A percentile compares a stretch with the other conserved stretches of the same genome.
phyloP scores from a whole-genome alignment of 169 alveolate species.

The Plasmodium ovale region DNA sequence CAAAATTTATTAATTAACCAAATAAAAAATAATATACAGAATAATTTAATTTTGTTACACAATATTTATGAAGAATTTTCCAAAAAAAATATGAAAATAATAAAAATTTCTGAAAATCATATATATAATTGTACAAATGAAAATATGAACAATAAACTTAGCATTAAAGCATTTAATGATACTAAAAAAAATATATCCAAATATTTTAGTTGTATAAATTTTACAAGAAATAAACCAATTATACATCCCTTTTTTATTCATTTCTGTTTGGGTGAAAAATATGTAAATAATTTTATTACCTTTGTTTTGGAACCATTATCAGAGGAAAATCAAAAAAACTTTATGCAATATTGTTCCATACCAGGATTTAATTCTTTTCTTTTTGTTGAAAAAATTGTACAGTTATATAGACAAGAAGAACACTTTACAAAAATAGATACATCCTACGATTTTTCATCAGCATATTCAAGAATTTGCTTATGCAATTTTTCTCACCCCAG shows the following conservation, averaged over 20 bases:
- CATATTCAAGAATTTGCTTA: slow-evolving; percentile 36
- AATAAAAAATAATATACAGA: slow-evolving; percentile 30
- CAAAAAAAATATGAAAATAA: slow-evolving; percentile 39
- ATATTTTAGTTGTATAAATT: slow-evolving; percentile 55
- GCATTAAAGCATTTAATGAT: slow-evolving; percentile 38
- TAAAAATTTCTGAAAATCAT: slow-evolving; percentile 31
- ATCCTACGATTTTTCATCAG: slow-evolving; percentile 47
- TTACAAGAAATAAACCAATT: slow-evolving; percentile 75
- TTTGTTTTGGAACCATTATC: slow-evolving; percentile 66
- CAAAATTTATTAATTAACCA: slow-evolving; percentile 44
- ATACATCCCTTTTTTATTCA: slow-evolving; percentile 69
- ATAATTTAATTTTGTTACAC: slow-evolving; percentile 17
- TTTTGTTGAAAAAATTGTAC: slow-evolving; percentile 38
- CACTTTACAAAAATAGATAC: slow-evolving; percentile 48
- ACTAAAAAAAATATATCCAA: slow-evolving; percentile 29
- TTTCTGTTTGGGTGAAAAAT: slow-evolving; percentile 49
- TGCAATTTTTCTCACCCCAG: not conserved
- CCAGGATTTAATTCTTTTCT: slow-evolving; percentile 65
- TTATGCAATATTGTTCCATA: slow-evolving; percentile 67
- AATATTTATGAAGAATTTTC: slow-evolving; percentile 41
- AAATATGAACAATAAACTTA: slow-evolving; percentile 8
- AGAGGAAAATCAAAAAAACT: slow-evolving; percentile 52
- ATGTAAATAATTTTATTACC: slow-evolving; percentile 42
- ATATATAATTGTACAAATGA: slow-evolving; percentile 43
- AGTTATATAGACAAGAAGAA: slow-evolving; percentile 47